These are phyloP conservation scores for Apiotrichum laibachii DNA, from an alignment of 1,284 basidiomycete genomes.

Conservation along the genomic window DNA sequence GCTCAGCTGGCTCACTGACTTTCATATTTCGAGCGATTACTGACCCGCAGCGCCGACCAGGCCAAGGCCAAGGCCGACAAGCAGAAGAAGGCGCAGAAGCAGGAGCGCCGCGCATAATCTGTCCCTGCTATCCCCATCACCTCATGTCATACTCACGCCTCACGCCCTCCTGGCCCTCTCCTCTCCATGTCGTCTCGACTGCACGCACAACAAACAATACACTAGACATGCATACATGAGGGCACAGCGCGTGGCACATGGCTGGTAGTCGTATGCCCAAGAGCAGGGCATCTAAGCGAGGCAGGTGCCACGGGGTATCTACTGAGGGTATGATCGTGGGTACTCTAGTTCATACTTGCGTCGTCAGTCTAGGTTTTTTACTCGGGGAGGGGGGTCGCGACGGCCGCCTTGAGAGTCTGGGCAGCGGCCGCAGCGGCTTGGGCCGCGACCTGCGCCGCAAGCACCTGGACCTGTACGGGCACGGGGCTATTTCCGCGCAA, in stretches of 20 bases:
- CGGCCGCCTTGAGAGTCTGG: no score
- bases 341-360: no score
- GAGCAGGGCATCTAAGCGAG: not conserved
- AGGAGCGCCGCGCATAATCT: constrained; percentile 41
- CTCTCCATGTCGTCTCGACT: not conserved
- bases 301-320: not conserved
- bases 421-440: no score
- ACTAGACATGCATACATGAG: constrained; percentile 4
- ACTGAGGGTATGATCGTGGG: not conserved
- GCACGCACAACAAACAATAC: not conserved
- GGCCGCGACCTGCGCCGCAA: no score
- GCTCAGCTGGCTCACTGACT: not conserved
- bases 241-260: not conserved
- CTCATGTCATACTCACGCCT: not conserved
- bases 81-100: constrained; percentile 51
- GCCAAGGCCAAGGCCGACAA: constrained; percentile 50
- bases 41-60: constrained; percentile 38
- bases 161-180: not conserved
- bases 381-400: no score
- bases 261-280: not conserved
- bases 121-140: not conserved
- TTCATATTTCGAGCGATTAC: not conserved
- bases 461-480: no score
- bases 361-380: no score
- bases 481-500: no score